phyloP scores from a whole-genome alignment of 73 alveolate genomes.

The Paramecium primaurelia region DNA sequence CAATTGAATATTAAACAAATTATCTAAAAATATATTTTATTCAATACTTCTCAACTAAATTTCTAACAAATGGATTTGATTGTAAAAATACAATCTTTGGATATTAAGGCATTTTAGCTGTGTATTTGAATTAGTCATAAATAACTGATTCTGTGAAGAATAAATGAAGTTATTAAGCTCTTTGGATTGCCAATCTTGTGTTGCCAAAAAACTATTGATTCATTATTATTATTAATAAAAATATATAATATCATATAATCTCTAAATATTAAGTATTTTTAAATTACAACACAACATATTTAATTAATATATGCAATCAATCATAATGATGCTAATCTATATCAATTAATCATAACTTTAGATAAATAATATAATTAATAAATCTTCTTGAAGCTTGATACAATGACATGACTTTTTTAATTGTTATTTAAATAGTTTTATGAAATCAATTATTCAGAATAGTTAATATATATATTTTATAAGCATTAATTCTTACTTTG shows the following conservation, averaged over 20 bases:
- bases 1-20: neutral
- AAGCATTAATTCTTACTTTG: neutral
- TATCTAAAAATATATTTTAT: neutral
- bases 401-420: no score
- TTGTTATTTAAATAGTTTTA: no score
- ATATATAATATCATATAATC: neutral
- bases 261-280: neutral
- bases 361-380: no score
- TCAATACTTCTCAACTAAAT: neutral
- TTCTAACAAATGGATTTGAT: neutral
- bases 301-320: neutral
- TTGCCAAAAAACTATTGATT: slow-evolving; percentile 23
- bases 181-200: neutral
- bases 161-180: neutral
- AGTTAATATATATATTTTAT: no score
- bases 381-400: neutral
- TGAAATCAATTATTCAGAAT: no score
- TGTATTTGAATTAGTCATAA: neutral
- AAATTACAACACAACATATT: neutral
- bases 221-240: neutral
- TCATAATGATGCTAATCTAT: neutral
- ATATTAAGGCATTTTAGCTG: slow-evolving; percentile 14
- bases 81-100: slow-evolving; percentile 36
- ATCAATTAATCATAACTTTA: neutral
- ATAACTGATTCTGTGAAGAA: neutral